phyloP scores from a whole-genome alignment of 768 basidiomycete species.

The Kwoniella shandongensis region DNA sequence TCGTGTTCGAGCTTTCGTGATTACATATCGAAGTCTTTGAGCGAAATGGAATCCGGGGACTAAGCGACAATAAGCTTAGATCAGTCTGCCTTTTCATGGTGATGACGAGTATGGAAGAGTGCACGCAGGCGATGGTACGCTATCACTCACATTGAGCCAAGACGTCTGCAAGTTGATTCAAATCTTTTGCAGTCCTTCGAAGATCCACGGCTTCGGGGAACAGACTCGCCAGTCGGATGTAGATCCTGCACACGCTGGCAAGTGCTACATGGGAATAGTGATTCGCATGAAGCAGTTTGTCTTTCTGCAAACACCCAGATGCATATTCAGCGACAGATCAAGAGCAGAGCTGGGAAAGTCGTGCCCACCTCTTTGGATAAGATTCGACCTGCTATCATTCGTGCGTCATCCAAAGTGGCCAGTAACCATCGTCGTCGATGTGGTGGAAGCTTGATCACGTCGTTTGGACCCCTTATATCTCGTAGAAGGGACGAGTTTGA shows the following conservation, averaged over 20 bases:
- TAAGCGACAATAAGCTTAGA: slow-evolving; percentile 3
- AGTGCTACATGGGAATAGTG: slow-evolving; percentile 24
- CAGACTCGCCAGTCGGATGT: slow-evolving; percentile 21
- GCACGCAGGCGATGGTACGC: no score
- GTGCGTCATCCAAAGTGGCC: slow-evolving; percentile 13
- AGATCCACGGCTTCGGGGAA: slow-evolving; percentile 18
- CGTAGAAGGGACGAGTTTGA: slow-evolving; percentile 17
- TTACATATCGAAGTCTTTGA: slow-evolving; percentile 29
- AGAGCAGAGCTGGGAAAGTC: no score
- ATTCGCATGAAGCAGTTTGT: slow-evolving; percentile 22
- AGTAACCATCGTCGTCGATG: slow-evolving; percentile 17
- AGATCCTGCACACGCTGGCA: slow-evolving; percentile 17
- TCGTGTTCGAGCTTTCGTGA: slow-evolving; percentile 31
- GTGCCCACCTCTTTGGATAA: slow-evolving; percentile 15
- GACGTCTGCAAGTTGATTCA: slow-evolving; percentile 19
- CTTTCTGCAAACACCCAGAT: slow-evolving; percentile 18
- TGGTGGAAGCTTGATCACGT: slow-evolving; percentile 7
- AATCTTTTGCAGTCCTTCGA: slow-evolving; percentile 17
- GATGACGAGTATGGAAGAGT: neutral
- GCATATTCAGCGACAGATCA: neutral
- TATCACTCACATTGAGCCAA: slow-evolving; percentile 18
- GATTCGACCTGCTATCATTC: slow-evolving; percentile 12
- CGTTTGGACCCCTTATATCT: slow-evolving; percentile 7
- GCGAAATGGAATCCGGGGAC: slow-evolving; percentile 45
- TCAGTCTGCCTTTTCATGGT: neutral